Base-by-base conservation (phyloP, 208 protist genomes). In the Crithidia bombi region DNA sequence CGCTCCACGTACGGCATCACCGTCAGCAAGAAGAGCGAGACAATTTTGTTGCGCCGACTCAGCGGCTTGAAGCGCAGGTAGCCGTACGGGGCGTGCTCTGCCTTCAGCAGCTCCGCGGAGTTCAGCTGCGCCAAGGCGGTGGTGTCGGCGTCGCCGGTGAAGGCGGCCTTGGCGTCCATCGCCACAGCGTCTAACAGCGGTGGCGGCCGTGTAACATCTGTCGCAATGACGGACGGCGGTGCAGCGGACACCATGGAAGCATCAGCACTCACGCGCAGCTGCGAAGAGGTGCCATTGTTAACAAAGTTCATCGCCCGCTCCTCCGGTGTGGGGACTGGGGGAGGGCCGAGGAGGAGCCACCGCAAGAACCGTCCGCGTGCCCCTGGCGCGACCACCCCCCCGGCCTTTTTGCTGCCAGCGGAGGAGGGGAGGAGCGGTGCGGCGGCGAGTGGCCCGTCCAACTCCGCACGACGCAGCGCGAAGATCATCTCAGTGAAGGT, bases 401-500 rank as follows among this genome's bases (percentile, higher is more conserved):
- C 25, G 3, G n/a, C 38, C 35, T n/a, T 33, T 4, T 26, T n/a
- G 21, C 35, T 57, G 47, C 54, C 55, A 26, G 74, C 54, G 25
- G 62, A 66, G 1, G 67, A 65, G 19, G 64, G 21, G 2, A 78
- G 46, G 5, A 38, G 56, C 12, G 65, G 73, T 9, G 64, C 58
- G 32, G 63, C 38, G 43, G 56, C 61, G 15, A 64, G 43, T 19
- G 76, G 70, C 5, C 70, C 71, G 43, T 69, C 58, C 2, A 90
- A 32, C 23, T 47, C 44, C 4, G 75, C 74, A 17, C 86, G 79
- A 5, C 75, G 69, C 23, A 95, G 76, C 11, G 83, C 87, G 50
- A 95, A 92, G 43, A 95, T 81, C 52, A 90, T 78, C 54, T 95
- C 90, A 2, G 81, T 72, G 67, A 93, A 91, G 15, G 85, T 88